These are phyloP conservation scores for Tricholoma sp. DNA, from an alignment of 768 basidiomycete genomes.

Conservation along the genomic window DNA sequence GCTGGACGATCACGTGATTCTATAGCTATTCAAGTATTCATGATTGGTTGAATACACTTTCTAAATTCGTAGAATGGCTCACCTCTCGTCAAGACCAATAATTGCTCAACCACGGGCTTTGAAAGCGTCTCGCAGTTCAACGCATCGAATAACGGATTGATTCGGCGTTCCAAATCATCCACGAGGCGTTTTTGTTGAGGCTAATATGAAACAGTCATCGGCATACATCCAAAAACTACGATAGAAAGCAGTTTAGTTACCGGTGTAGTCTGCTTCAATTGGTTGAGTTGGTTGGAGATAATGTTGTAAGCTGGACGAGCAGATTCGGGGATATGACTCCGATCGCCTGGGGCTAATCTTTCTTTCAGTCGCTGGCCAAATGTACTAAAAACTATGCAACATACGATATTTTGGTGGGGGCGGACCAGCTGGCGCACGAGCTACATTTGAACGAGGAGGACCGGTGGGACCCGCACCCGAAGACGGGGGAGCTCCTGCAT, in stretches of 20 bases:
- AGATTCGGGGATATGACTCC: slow-evolving; percentile 82
- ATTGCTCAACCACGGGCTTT: slow-evolving; percentile 60
- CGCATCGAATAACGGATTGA: slow-evolving; percentile 86
- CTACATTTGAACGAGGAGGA: slow-evolving; percentile 8
- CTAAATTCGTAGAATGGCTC: background rate
- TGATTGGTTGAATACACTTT: slow-evolving; percentile 1
- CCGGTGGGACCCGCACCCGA: slow-evolving; percentile 3
- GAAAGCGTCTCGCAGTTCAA: slow-evolving; percentile 86
- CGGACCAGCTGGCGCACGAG: slow-evolving; percentile 29
- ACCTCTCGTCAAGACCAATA: slow-evolving; percentile 74
- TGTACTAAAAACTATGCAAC: slow-evolving; percentile 13
- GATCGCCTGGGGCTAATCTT: slow-evolving; percentile 76
- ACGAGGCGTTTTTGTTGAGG: slow-evolving; percentile 78
- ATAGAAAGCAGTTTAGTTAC: slow-evolving; percentile 39
- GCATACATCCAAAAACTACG: background rate
- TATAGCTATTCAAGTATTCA: slow-evolving; percentile 54
- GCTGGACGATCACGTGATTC: slow-evolving; percentile 68
- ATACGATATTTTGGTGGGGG: slow-evolving; percentile 41
- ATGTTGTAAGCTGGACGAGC: slow-evolving; percentile 62
- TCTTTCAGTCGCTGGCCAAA: background rate
- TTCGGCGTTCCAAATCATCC: slow-evolving; percentile 82
- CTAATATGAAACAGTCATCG: slow-evolving; percentile 29
- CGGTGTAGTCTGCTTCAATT: slow-evolving; percentile 69
- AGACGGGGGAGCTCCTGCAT: slow-evolving; percentile 5
- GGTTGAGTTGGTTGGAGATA: slow-evolving; percentile 56